Evolutionary conservation across 345 rosid genomes (phyloP), one percentile per base, ranked within the genome.

Genomic region (Acer negundo): DNA sequence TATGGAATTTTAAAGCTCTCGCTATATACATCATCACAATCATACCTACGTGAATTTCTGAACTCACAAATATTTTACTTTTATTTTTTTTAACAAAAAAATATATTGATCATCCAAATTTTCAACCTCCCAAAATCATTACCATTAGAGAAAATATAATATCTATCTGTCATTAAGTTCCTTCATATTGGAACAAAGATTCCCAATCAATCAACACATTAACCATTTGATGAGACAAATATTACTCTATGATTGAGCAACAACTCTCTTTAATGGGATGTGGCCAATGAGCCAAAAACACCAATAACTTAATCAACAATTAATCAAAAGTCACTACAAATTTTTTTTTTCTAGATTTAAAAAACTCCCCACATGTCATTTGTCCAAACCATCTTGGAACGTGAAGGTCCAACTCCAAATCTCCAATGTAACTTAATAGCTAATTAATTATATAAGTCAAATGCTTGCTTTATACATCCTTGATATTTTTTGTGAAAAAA

Each of bases 381-480:
- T 84, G 79, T 80, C 84, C 61, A 62, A 16, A 28, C 77, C 69
- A 56, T 81, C 72, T 80, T 75, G 82, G 82, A 64, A 79, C 17
- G 86, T 79, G 69, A 74, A 61, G 74, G 53, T 82, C 78, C 31
- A 81, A 62, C 69, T 82, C 78, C 26, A 81, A 66, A 81, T 55
- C 69, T 82, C 78, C 26, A 81, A 66, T 70, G 77, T 59, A 80
- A 86, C 86, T 59, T 61, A 23, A 69, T 19, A 84, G 83, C 86
- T 69, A 84, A 84, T 78, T 31, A 42, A 13, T 17, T 66, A 28
- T 58, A 62, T 7, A 38, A 62, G 66, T 59, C 40, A 73, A 59
- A 73, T 20, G 1, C 68, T 73, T 62, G 56, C 56, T 24, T 59
- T 59, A 16, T 56, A 23, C 58, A 8, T 24, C 20, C 24, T 59